Evolutionary conservation across 331 rosid species (phyloP).

Genomic region (Pyracantha coccinea): DNA sequence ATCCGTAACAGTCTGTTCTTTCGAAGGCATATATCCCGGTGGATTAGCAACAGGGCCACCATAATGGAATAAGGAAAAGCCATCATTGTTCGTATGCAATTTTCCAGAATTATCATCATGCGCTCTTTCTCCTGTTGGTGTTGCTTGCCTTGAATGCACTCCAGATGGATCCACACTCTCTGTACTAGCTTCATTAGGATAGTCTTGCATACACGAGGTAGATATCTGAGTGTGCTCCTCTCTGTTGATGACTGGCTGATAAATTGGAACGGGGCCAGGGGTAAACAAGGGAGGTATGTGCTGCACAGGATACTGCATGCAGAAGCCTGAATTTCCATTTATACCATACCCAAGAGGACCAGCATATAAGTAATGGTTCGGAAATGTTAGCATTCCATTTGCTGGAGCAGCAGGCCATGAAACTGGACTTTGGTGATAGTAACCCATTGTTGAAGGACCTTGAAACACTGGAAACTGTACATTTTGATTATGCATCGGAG

Average conservation of each 20-base stretch:
- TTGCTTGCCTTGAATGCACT: constrained; percentile 24
- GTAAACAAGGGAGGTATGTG: constrained; percentile 56
- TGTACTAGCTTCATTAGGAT: constrained; percentile 26
- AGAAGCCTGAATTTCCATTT: constrained; percentile 58
- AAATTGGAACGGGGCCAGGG: constrained; percentile 57
- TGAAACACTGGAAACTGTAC: constrained; percentile 66
- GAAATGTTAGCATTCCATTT: constrained; percentile 65
- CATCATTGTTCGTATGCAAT: constrained; percentile 27
- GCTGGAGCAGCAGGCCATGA: constrained; percentile 75
- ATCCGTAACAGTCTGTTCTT: constrained; percentile 33
- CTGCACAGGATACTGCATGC: constrained; percentile 77
- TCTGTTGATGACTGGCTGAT: constrained; percentile 45
- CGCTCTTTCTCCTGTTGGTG: constrained; percentile 24
- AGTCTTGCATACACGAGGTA: constrained; percentile 38
- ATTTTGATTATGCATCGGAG: constrained; percentile 46
- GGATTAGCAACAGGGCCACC: constrained; percentile 90
- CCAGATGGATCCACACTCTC: constrained; percentile 39
- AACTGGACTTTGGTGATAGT: constrained; percentile 80
- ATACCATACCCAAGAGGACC: constrained; percentile 77
- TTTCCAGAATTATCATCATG: constrained; percentile 37
- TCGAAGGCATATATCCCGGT: constrained; percentile 34
- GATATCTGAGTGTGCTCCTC: constrained; percentile 37
- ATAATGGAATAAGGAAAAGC: constrained; percentile 87
- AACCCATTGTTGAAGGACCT: constrained; percentile 64
- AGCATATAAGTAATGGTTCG: constrained; percentile 63